A percentile compares a stretch with the other conserved stretches of the same genome.
These are phyloP conservation scores for Sphaerulina populicola DNA, from an alignment of 2,329 filamentous ascomycete genomes.

Conservation along the genomic window DNA sequence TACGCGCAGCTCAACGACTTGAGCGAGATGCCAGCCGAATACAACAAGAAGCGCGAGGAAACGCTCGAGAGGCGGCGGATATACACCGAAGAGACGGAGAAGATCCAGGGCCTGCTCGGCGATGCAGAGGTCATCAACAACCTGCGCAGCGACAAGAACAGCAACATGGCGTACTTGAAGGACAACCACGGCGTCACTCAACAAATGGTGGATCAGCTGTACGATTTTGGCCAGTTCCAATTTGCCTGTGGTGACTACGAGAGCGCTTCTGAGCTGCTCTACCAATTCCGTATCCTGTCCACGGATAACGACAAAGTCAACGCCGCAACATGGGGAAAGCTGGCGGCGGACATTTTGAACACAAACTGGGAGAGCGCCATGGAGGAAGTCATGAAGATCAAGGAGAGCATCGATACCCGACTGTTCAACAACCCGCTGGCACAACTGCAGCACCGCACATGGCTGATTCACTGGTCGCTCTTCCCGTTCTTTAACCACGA, in stretches of 20 bases:
- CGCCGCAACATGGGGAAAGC: slow-evolving; percentile 93
- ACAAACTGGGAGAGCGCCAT: slow-evolving; percentile 91
- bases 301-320: slow-evolving; percentile 98
- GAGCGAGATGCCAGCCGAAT: slow-evolving; percentile 71
- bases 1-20: slow-evolving; percentile 83
- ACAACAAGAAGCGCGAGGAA: slow-evolving; percentile 78
- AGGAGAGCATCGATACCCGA: slow-evolving; percentile 85
- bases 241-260: slow-evolving; percentile 95
- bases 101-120: slow-evolving; percentile 77
- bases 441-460: slow-evolving; percentile 91
- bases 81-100: slow-evolving; percentile 77
- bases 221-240: slow-evolving; percentile 93
- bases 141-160: slow-evolving; percentile 91
- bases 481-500: slow-evolving; percentile 99
- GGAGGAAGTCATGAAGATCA: slow-evolving; percentile 83
- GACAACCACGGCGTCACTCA: slow-evolving; percentile 89
- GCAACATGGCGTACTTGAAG: slow-evolving; percentile 96
- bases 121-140: slow-evolving; percentile 86
- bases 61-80: slow-evolving; percentile 75
- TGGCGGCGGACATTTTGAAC: slow-evolving; percentile 89
- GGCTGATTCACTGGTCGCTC: slow-evolving; percentile 95
- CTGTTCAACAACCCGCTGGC: slow-evolving; percentile 94
- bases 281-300: slow-evolving; percentile 95
- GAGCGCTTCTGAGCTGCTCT: slow-evolving; percentile 82
- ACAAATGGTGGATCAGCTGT: slow-evolving; percentile 92